Conservation (phyloP, 1,284 basidiomycete genomes). For the Cutaneotrichosporon curvatum region DNA sequence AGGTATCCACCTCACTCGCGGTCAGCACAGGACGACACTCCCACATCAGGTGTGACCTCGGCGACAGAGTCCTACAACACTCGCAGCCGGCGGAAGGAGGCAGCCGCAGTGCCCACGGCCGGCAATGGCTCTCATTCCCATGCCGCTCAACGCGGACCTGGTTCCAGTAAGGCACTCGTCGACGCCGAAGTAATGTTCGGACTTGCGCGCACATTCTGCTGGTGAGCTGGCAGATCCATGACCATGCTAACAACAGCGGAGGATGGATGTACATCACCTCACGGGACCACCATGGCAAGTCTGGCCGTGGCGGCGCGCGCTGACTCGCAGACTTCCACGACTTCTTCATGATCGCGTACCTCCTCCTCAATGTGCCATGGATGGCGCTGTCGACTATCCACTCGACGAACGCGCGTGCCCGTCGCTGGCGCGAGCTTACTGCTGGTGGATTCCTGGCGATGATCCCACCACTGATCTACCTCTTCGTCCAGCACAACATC, state of each 20-base stretch:
- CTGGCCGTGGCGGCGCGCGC: background rate
- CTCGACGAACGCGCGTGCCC: conserved; percentile 12
- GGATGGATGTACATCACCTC: conserved; percentile 88
- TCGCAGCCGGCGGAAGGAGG: background rate
- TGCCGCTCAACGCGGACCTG: no score
- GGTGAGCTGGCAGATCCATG: conserved; percentile 39
- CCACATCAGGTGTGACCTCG: background rate
- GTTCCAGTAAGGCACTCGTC: background rate
- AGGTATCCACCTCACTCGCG: conserved; percentile 17
- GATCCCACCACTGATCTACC: conserved; percentile 69
- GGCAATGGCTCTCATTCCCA: background rate
- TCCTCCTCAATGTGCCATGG: conserved; percentile 76
- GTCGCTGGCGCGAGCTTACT: conserved; percentile 7
- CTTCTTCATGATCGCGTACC: conserved; percentile 78
- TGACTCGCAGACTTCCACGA: conserved; percentile 62
- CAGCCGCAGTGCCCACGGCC: background rate
- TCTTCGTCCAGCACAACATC: conserved; percentile 77
- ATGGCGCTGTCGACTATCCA: conserved; percentile 66
- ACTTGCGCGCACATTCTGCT: conserved; percentile 68
- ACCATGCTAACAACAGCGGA: conserved; percentile 26
- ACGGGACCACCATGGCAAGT: conserved; percentile 41
- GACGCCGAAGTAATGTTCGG: conserved; percentile 56
- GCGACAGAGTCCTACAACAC: background rate
- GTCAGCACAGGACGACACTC: no score
- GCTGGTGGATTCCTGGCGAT: conserved; percentile 55